Evolutionary conservation across 2,329 filamentous ascomycete genomes (phyloP).

Genomic region (Pezicula carpinea): DNA sequence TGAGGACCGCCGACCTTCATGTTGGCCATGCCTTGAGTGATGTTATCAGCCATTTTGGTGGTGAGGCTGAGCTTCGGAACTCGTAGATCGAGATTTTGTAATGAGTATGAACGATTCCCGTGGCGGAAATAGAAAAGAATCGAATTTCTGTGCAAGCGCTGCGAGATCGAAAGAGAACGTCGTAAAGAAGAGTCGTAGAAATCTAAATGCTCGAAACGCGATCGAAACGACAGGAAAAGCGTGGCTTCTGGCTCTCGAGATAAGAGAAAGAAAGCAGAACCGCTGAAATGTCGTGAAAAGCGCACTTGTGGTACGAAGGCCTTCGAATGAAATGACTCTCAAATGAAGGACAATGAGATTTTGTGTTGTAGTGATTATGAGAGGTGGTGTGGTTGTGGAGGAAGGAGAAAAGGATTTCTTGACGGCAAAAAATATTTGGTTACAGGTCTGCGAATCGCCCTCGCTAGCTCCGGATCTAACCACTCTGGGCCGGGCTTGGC

Average conservation of each 20-base stretch:
- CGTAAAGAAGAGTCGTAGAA: conserved; percentile 15
- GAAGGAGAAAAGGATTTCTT: conserved; percentile 20
- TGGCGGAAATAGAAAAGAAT: no score
- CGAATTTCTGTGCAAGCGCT: conserved; percentile 20
- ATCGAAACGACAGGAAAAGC: conserved; percentile 25
- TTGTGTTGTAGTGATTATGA: conserved; percentile 8
- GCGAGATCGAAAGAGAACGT: conserved; percentile 22
- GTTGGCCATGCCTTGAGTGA: conserved; percentile 65
- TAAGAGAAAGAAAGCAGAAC: conserved; percentile 1
- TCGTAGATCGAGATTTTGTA: neutral
- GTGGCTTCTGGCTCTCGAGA: conserved; percentile 12
- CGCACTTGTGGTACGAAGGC: conserved; percentile 22
- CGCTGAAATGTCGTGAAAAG: neutral
- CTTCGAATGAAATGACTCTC: conserved; percentile 40
- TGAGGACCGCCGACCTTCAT: conserved; percentile 54
- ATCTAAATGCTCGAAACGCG: conserved; percentile 25
- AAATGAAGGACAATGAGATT: conserved; percentile 34
- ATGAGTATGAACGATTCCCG: no score
- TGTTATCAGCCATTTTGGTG: conserved; percentile 63
- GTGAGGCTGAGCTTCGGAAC: conserved; percentile 7
- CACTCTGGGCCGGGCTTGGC: neutral
- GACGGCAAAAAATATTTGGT: conserved; percentile 22
- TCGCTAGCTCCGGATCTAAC: neutral
- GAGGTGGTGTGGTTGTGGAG: conserved; percentile 11
- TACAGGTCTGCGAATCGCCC: neutral